Evolutionary conservation across 2,329 filamentous ascomycete species (phyloP).

Genomic region (Fusarium piperis): DNA sequence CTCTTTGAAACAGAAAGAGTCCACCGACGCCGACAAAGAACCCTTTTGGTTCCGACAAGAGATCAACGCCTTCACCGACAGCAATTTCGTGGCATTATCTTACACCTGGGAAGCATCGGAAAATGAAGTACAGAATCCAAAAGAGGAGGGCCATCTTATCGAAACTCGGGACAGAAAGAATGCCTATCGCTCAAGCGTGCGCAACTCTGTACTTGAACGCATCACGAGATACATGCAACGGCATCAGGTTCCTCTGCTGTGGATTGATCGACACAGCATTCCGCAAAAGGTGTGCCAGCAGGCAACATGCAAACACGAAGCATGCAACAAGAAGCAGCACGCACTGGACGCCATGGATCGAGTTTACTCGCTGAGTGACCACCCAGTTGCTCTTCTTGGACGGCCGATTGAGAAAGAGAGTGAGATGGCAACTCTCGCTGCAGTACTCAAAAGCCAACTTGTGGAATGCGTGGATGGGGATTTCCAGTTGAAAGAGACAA

Average conservation of each 20-base stretch:
- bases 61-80: slow-evolving; percentile 15
- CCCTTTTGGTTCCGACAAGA: slow-evolving; percentile 21
- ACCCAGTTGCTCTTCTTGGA: slow-evolving; percentile 45
- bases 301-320: slow-evolving; percentile 15
- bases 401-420: slow-evolving; percentile 15
- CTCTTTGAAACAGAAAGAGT: neutral
- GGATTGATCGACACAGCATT: slow-evolving; percentile 45
- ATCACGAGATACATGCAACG: slow-evolving; percentile 39
- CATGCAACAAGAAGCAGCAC: slow-evolving; percentile 38
- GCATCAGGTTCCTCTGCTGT: slow-evolving; percentile 31
- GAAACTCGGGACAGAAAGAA: slow-evolving; percentile 3
- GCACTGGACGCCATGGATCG: slow-evolving; percentile 47
- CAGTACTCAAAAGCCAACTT: slow-evolving; percentile 34
- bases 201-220: slow-evolving; percentile 39
- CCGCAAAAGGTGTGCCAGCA: slow-evolving; percentile 35
- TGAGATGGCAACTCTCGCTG: slow-evolving; percentile 14
- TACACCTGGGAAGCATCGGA: slow-evolving; percentile 33
- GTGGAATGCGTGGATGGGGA: slow-evolving; percentile 14
- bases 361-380: slow-evolving; percentile 43
- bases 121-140: slow-evolving; percentile 3
- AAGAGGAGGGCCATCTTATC: slow-evolving; percentile 4
- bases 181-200: slow-evolving; percentile 28
- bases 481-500: slow-evolving; percentile 2
- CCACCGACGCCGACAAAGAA: neutral
- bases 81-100: slow-evolving; percentile 17